phyloP scores from a whole-genome alignment of 2,329 filamentous ascomycete genomes.

The Corinectria fuckeliana region DNA sequence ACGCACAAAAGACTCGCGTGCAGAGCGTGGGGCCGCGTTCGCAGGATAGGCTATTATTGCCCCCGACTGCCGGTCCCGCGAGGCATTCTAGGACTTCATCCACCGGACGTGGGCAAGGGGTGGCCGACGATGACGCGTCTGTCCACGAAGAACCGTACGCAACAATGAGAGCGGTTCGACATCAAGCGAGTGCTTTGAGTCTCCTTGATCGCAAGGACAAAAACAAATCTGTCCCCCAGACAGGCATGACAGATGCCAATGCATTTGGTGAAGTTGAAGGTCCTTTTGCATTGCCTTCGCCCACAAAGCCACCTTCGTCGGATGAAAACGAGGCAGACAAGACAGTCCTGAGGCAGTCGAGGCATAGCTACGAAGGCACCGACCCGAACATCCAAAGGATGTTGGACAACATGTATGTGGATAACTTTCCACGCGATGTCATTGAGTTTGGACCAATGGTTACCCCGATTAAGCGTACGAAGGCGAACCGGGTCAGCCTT shows the following conservation, averaged over 20 bases:
- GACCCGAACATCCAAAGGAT: constrained; percentile 72
- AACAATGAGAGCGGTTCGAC: constrained; percentile 56
- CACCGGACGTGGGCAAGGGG: constrained; percentile 32
- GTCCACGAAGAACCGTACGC: constrained; percentile 51
- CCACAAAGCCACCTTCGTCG: constrained; percentile 29
- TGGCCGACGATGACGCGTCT: constrained; percentile 45
- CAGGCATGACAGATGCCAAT: constrained; percentile 63
- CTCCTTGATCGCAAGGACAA: constrained; percentile 65
- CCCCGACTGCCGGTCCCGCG: constrained; percentile 41
- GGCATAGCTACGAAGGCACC: constrained; percentile 86
- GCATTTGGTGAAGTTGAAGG: constrained; percentile 67
- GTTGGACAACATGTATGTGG: constrained; percentile 84
- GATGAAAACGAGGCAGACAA: constrained; percentile 40
- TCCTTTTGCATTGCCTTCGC: constrained; percentile 52
- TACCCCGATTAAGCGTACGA: constrained; percentile 67
- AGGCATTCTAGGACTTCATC: constrained; percentile 49
- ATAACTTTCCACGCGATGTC: constrained; percentile 71
- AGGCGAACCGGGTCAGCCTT: constrained; percentile 58
- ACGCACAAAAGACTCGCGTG: constrained; percentile 55
- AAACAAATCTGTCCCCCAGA: constrained; percentile 64
- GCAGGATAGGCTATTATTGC: constrained; percentile 42
- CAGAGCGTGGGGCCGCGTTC: constrained; percentile 44
- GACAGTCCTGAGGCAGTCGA: constrained; percentile 55
- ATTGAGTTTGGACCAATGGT: constrained; percentile 81
- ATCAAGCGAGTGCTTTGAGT: constrained; percentile 65